phyloP scores from a whole-genome alignment of 2,329 filamentous ascomycete genomes.

The Claviceps sp. region DNA sequence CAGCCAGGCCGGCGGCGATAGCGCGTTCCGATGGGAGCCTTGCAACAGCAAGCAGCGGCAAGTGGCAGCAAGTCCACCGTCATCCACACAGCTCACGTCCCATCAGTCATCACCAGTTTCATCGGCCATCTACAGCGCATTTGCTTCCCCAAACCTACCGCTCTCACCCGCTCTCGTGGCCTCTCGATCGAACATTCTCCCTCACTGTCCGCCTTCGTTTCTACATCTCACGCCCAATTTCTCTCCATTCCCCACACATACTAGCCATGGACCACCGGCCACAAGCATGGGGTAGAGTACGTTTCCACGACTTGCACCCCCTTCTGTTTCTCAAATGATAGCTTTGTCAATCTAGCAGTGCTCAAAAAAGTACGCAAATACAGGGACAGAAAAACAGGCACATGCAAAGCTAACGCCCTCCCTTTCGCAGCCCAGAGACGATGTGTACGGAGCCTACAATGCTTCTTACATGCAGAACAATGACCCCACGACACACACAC shows the following conservation, averaged over 20 bases:
- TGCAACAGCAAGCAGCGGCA: not conserved
- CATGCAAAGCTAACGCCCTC: not conserved
- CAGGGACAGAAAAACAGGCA: slow-evolving; percentile 1
- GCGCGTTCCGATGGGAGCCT: not conserved
- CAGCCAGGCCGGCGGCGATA: not conserved
- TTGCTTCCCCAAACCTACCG: not conserved
- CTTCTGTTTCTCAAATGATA: slow-evolving; percentile 4
- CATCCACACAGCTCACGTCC: not conserved
- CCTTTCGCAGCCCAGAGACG: slow-evolving; percentile 69
- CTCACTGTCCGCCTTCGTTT: not conserved
- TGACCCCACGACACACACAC: slow-evolving; percentile 72
- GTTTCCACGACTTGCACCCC: slow-evolving; percentile 18
- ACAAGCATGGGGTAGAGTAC: slow-evolving; percentile 59
- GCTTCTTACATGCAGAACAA: slow-evolving; percentile 62
- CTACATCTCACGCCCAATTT: not conserved
- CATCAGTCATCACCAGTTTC: slow-evolving; percentile 5
- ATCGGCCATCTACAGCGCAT: slow-evolving; percentile 7
- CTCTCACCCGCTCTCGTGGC: not conserved
- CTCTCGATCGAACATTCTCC: not conserved
- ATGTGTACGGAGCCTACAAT: slow-evolving; percentile 92
- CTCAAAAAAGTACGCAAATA: slow-evolving; percentile 2
- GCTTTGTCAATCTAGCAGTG: not conserved
- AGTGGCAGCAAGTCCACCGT: not conserved
- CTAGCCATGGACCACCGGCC: slow-evolving; percentile 55
- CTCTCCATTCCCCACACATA: slow-evolving; percentile 4